Evolutionary conservation across 2,329 filamentous ascomycete species (phyloP).

Genomic region (Cladobotryum protrusum): DNA sequence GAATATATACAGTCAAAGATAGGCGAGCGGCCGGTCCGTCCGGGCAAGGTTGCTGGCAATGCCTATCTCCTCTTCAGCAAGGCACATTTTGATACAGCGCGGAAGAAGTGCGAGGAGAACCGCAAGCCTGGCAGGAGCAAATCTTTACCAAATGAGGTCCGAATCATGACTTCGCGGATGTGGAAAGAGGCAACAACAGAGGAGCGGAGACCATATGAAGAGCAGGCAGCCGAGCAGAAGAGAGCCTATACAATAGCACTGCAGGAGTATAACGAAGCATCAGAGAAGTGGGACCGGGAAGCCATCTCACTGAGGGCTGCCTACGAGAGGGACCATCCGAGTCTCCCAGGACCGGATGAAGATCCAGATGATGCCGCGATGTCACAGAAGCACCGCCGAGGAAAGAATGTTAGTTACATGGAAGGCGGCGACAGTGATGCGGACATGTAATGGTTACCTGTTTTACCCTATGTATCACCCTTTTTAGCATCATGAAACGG

Average conservation of each 20-base stretch:
- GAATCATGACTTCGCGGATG: constrained; percentile 79
- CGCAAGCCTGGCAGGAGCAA: constrained; percentile 57
- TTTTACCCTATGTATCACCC: neutral
- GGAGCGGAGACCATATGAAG: constrained; percentile 69
- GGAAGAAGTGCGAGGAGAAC: constrained; percentile 57
- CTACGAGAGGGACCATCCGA: constrained; percentile 49
- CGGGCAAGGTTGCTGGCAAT: constrained; percentile 69
- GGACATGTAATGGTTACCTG: constrained; percentile 1
- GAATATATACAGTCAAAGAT: constrained; percentile 50
- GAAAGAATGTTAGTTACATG: constrained; percentile 33
- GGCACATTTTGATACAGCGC: constrained; percentile 59
- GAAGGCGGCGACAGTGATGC: constrained; percentile 7
- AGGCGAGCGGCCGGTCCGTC: constrained; percentile 68
- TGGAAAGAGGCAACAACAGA: constrained; percentile 74
- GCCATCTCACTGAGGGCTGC: constrained; percentile 47
- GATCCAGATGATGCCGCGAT: constrained; percentile 13
- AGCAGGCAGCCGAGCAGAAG: constrained; percentile 67
- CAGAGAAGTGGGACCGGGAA: constrained; percentile 65
- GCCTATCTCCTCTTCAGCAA: constrained; percentile 89
- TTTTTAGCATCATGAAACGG: neutral
- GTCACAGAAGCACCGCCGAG: constrained; percentile 29
- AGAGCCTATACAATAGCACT: constrained; percentile 53
- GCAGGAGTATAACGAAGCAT: constrained; percentile 53
- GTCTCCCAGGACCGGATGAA: constrained; percentile 19
- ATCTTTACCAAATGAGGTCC: constrained; percentile 71